Evolutionary conservation across 2,329 filamentous ascomycete genomes (phyloP).

Genomic region (Xylaria sp.): DNA sequence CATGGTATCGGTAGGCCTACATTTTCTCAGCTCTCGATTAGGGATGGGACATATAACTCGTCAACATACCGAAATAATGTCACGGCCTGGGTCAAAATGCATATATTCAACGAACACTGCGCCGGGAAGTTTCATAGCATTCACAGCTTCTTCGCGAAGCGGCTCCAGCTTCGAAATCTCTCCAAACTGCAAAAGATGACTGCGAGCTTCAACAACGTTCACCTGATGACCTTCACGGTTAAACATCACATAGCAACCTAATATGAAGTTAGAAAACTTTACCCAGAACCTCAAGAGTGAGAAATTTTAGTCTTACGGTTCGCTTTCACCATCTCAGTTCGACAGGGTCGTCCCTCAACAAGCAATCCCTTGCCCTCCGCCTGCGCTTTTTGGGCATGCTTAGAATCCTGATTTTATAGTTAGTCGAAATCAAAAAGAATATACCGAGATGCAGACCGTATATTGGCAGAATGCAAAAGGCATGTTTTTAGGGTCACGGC

Average conservation of each 20-base stretch:
- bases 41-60: neutral
- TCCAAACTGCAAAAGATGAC: conserved; percentile 59
- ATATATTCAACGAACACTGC: conserved; percentile 62
- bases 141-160: conserved; percentile 51
- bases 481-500: conserved; percentile 67
- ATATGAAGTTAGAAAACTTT: conserved; percentile 41
- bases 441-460: conserved; percentile 58
- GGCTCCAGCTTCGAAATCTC: conserved; percentile 55
- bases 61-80: conserved; percentile 60
- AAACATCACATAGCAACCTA: conserved; percentile 64
- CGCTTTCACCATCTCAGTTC: conserved; percentile 69
- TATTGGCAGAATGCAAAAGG: conserved; percentile 74
- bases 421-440: conserved; percentile 35
- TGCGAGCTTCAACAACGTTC: conserved; percentile 57
- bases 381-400: conserved; percentile 63
- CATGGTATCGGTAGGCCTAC: conserved; percentile 52
- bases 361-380: conserved; percentile 58
- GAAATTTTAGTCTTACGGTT: conserved; percentile 59
- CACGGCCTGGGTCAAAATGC: conserved; percentile 62
- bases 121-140: conserved; percentile 49
- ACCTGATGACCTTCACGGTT: conserved; percentile 53
- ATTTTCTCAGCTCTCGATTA: conserved; percentile 34
- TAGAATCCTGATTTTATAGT: conserved; percentile 55
- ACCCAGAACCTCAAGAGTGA: neutral
- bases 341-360: conserved; percentile 67